Evolutionary conservation across 805 yeast genomes (phyloP), one percentile per base, ranked within the genome.

Genomic region (Teunomyces lycoperdinae): DNA sequence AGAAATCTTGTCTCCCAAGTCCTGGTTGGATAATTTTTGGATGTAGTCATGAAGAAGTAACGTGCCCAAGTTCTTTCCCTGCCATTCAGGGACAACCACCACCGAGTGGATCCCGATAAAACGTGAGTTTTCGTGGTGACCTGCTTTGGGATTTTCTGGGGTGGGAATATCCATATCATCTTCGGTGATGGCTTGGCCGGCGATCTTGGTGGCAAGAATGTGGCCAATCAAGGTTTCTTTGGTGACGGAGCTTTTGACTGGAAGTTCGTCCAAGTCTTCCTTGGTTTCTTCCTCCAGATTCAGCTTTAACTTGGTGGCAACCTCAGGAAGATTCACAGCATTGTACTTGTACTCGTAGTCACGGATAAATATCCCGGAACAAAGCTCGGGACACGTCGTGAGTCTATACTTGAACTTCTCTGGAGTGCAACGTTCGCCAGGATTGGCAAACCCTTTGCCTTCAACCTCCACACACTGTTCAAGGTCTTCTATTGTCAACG

Each of bases 11-110:
- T 83, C 87, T 41, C 94, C 97, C 51, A 89, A 83, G 56, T 84
- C 89, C 63, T 90, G 96, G 63, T 89, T 89, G 43, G 89, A 81
- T 66, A 92, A 72, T 62, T 92, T 88, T 66, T 94, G 97, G 51
- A 91, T 79, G 69, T 88, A 94, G 68, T 92, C 99, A 56, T 87
- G 89, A 58, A 92, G 67, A 60, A 92, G 70, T 49, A 90, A 72
- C 10, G 96, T 81, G 7, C 96, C 98, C 50, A 94, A 73, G 61
- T 87, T 88, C 67, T 83, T 79, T 50, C 91, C 88, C 63, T 85
- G 89, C 77, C 82, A 89, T 34, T 82, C 81, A 17, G 90, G 87
- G 56, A 82, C 82, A 26, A 94, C 80, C 2, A 83, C 91, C 20
- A 92, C 70, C 3, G 94, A 82, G 64, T 94, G 98, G 43, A 92